Evolutionary conservation across 345 rosid genomes (phyloP), one percentile per base, ranked within the genome.

Genomic region (Syzygium grande): DNA sequence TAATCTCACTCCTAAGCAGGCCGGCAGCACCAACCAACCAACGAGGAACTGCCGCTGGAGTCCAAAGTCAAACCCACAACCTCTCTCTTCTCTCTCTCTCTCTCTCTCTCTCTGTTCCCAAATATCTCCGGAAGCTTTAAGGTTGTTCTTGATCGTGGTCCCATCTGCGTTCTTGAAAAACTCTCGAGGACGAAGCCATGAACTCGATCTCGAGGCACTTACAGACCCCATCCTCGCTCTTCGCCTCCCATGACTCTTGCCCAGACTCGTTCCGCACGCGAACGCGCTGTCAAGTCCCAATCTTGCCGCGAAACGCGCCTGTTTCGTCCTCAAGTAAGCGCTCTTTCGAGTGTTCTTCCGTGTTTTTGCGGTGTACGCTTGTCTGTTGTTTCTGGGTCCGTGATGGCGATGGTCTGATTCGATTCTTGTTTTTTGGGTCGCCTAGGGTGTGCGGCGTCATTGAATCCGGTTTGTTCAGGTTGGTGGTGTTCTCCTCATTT

Each of bases 381-480:
- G 79, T 68, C 79, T 68, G 13, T 68, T 2, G 79, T 30, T 34
- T 68, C 46, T 68, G 43, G 79, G 11, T 17, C 79, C 46, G 0
- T 11, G 49, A 10, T 43, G 9, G 73, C 19, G 38, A n/a, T 61
- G 73, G 34, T 61, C 34, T 61, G 38, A 61, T 38, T 13, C 25
- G 80, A 73, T 73, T 84, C 85, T 78, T 41, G 15, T 52, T 61
- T 13, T 43, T 52, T 52, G 65, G 5, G 25, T 86, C 78, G 29
- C 84, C 19, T 79, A 79, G 91, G 90, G 41, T 88, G 86, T 65
- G 86, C 92, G 21, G 25, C 88, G 89, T 89, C 73, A n/a, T 30
- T 88, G 56, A 77, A 83, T 23, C 87, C 89, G 43, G 21, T 83
- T 86, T 49, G 88, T 94, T 90, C 53, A 29, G 83, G 98, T 95